Evolutionary conservation across 768 basidiomycete genomes (phyloP).

Genomic region (Polyporus arcularius): DNA sequence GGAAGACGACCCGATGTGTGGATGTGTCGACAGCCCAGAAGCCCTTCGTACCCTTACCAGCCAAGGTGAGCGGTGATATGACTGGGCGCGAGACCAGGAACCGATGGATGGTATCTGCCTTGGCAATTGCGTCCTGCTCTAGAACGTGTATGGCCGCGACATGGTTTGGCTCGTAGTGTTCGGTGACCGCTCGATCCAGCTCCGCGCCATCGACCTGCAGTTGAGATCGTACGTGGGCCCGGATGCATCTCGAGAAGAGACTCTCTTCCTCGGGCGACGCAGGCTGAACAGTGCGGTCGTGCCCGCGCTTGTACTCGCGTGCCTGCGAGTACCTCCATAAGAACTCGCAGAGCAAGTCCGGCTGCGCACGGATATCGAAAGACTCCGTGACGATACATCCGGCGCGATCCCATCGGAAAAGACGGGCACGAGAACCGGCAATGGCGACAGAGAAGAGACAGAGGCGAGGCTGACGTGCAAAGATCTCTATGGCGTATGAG

Average conservation of each 20-base stretch:
- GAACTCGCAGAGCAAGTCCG: constrained; percentile 30
- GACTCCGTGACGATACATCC: constrained; percentile 31
- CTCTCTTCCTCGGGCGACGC: background rate
- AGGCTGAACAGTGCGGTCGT: constrained; percentile 18
- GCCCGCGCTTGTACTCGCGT: constrained; percentile 23
- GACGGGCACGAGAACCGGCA: constrained; percentile 25
- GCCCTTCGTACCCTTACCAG: constrained; percentile 1
- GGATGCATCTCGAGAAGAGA: constrained; percentile 2
- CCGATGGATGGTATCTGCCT: background rate
- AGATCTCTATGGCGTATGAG: background rate
- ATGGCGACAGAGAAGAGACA: constrained; percentile 33
- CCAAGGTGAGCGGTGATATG: background rate
- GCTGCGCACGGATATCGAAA: constrained; percentile 28
- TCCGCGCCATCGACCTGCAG: background rate
- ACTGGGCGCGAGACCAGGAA: constrained; percentile 11
- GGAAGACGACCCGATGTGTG: background rate
- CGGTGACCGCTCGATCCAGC: background rate
- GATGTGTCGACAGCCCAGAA: constrained; percentile 9
- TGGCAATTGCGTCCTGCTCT: background rate
- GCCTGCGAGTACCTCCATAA: constrained; percentile 30
- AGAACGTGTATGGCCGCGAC: background rate
- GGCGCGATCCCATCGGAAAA: constrained; percentile 36
- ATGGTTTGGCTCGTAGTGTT: constrained; percentile 6
- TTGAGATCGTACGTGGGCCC: background rate
- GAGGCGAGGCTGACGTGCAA: constrained; percentile 30